These are phyloP conservation scores for Lepiota venenata DNA, from an alignment of 768 basidiomycete genomes.

Conservation along the genomic window DNA sequence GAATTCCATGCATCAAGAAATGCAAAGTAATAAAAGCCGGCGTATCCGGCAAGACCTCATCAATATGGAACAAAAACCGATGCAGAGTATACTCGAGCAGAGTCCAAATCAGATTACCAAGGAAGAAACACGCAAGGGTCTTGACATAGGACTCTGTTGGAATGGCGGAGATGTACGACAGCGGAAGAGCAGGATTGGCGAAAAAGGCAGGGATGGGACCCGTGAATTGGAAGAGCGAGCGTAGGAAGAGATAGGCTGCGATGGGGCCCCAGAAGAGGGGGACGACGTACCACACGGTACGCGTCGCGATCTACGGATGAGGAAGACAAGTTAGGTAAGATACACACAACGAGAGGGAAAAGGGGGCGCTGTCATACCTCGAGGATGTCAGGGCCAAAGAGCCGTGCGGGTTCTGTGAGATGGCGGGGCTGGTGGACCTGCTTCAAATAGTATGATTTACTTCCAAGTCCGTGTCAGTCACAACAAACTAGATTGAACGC, in stretches of 20 bases:
- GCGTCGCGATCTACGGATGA: conserved; percentile 64
- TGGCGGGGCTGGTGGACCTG: conserved; percentile 98
- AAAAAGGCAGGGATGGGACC: conserved; percentile 64
- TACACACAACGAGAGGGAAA: conserved; percentile 2
- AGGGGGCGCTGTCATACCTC: conserved; percentile 55
- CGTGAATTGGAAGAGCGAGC: conserved; percentile 81
- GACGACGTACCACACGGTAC: conserved; percentile 92
- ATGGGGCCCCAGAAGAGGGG: conserved; percentile 93
- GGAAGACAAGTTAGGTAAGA: background rate
- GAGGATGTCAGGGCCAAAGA: conserved; percentile 80
- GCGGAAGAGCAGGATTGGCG: conserved; percentile 51
- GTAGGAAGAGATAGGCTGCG: conserved; percentile 69
- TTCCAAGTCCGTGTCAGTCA: conserved; percentile 22
- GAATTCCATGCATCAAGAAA: conserved; percentile 92
- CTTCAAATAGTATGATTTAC: conserved; percentile 92
- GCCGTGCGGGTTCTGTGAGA: conserved; percentile 73
- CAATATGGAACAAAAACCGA: conserved; percentile 97
- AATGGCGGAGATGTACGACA: conserved; percentile 43
- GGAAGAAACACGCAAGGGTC: conserved; percentile 65
- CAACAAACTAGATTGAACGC: no score
- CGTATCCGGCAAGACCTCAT: conserved; percentile 80
- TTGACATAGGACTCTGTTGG: conserved; percentile 51
- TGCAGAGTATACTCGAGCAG: conserved; percentile 90
- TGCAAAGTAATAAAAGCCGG: conserved; percentile 80
- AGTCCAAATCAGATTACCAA: conserved; percentile 93